A percentile compares a stretch with the other conserved stretches of the same genome.
Evolutionary conservation across 2,329 filamentous ascomycete species (phyloP).

Genomic region (Pyricularia sp.): DNA sequence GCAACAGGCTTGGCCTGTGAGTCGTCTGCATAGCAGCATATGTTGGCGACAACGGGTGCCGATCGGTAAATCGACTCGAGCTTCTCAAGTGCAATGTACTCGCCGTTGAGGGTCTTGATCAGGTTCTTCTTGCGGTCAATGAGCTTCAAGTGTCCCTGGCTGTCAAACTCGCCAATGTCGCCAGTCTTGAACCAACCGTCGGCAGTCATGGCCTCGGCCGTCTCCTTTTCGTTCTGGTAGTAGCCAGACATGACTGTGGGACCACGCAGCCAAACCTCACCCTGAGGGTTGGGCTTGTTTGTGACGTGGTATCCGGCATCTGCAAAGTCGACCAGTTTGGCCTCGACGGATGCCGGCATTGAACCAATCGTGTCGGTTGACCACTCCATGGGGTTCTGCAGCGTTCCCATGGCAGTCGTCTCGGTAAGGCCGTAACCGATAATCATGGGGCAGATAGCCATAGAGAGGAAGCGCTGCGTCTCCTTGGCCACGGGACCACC

Average conservation of each 20-base stretch:
- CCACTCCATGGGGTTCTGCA: conserved; percentile 73
- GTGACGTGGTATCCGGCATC: conserved; percentile 73
- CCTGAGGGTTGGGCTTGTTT: conserved; percentile 69
- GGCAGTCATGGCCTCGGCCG: conserved; percentile 54
- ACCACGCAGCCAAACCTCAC: conserved; percentile 83
- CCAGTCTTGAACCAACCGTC: conserved; percentile 87
- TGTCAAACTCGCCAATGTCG: conserved; percentile 72
- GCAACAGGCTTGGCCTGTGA: conserved; percentile 43
- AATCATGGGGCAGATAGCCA: conserved; percentile 85
- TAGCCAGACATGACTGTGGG: conserved; percentile 63
- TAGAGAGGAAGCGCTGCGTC: conserved; percentile 78
- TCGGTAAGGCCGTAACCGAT: conserved; percentile 83
- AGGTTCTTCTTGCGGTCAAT: conserved; percentile 88
- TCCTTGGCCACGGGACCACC: conserved; percentile 79
- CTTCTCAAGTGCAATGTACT: conserved; percentile 78
- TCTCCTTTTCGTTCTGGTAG: conserved; percentile 71
- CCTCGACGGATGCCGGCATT: conserved; percentile 63
- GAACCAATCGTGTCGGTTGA: conserved; percentile 64
- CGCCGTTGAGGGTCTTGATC: conserved; percentile 72
- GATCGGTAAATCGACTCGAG: conserved; percentile 45
- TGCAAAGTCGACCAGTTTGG: conserved; percentile 78
- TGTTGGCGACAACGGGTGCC: conserved; percentile 40
- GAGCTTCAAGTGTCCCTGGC: conserved; percentile 60
- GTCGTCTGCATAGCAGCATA: conserved; percentile 45
- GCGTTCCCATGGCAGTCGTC: conserved; percentile 65